Evolutionary conservation across 2,329 filamentous ascomycete species (phyloP).

Genomic region (Ophiostoma tasmaniense): DNA sequence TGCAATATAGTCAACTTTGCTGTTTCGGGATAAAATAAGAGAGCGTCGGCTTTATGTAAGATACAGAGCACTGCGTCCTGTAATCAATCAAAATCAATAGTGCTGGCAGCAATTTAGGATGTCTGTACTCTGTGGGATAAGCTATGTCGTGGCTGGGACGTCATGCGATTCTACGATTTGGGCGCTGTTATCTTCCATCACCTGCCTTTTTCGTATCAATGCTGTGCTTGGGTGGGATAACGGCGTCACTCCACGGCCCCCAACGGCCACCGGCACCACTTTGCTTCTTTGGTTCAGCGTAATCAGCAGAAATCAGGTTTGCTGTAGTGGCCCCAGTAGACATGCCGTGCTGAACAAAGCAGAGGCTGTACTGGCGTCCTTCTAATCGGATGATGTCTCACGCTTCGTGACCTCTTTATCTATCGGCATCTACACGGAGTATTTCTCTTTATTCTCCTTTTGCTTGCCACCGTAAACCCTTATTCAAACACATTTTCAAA

Average conservation of each 20-base stretch:
- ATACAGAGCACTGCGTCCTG: background rate
- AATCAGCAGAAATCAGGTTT: background rate
- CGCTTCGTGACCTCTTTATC: background rate
- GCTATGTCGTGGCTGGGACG: background rate
- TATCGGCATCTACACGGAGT: background rate
- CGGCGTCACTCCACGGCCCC: background rate
- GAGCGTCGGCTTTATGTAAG: background rate
- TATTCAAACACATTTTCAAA: background rate
- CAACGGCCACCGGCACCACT: background rate
- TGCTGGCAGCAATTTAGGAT: background rate
- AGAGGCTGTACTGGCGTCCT: background rate
- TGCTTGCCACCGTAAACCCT: background rate
- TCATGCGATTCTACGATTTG: background rate
- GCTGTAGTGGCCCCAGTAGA: background rate
- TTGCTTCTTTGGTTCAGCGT: background rate
- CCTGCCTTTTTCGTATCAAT: background rate
- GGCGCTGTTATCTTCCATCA: background rate
- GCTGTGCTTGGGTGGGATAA: background rate
- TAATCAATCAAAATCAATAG: background rate
- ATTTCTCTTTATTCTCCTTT: background rate
- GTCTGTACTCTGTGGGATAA: too few species aligned
- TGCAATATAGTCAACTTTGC: background rate
- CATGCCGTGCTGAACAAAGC: background rate
- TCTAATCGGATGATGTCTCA: background rate
- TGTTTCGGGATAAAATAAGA: background rate